phyloP scores from a whole-genome alignment of 2,329 filamentous ascomycete species.

The Tolypocladium amazonense region DNA sequence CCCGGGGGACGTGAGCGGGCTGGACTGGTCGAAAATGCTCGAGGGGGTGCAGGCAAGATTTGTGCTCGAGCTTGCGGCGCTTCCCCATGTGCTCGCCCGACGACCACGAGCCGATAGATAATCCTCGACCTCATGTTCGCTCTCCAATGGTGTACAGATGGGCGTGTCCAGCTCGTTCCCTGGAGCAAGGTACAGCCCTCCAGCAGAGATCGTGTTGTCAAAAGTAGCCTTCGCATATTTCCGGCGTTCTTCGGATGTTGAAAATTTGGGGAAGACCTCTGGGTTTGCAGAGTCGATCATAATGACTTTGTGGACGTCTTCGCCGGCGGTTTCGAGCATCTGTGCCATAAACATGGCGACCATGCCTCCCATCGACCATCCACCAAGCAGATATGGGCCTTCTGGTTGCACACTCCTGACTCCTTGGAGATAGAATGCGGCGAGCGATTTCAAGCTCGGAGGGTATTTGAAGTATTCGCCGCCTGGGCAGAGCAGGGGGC shows the following conservation, averaged over 20 bases:
- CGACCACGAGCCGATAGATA: background rate
- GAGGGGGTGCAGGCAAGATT: slow-evolving; percentile 3
- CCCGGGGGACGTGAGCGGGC: slow-evolving; percentile 1
- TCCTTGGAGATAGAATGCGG: slow-evolving; percentile 9
- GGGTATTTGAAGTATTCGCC: slow-evolving; percentile 9
- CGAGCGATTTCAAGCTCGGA: slow-evolving; percentile 7
- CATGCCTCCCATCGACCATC: slow-evolving; percentile 16
- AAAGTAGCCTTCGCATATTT: slow-evolving; percentile 8
- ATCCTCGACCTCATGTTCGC: slow-evolving; percentile 2
- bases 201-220: slow-evolving; percentile 2
- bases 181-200: background rate
- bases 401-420: slow-evolving; percentile 9
- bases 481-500: slow-evolving; percentile 9
- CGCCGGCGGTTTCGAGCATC: slow-evolving; percentile 6
- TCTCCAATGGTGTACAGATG: background rate
- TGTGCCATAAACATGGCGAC: slow-evolving; percentile 14
- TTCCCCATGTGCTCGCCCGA: slow-evolving; percentile 2
- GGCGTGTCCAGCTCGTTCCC: background rate
- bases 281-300: slow-evolving; percentile 15
- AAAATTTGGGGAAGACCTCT: slow-evolving; percentile 10
- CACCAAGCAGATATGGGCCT: slow-evolving; percentile 12
- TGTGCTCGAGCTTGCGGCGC: background rate
- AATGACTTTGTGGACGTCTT: slow-evolving; percentile 11
- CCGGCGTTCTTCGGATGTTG: slow-evolving; percentile 5
- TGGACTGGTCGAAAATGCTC: slow-evolving; percentile 7